Percentiles rank a stretch among this genome's conserved stretches.
phyloP scores from a whole-genome alignment of 2,329 filamentous ascomycete species.

The Aspergillus sp. region DNA sequence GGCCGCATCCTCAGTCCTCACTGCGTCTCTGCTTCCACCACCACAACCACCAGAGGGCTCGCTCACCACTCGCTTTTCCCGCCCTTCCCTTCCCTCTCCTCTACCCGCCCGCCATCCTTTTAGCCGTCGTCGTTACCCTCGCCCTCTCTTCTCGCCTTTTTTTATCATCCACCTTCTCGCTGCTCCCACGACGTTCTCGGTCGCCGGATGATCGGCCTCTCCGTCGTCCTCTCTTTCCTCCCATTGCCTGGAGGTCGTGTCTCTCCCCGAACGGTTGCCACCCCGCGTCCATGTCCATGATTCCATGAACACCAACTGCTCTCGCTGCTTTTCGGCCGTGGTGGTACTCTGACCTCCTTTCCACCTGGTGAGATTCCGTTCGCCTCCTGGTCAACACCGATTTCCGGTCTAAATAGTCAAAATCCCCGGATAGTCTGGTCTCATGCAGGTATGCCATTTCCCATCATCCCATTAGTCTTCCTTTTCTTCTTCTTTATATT shows the following conservation, averaged over 20 bases:
- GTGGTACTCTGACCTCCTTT: conserved; percentile 39
- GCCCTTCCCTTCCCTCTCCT: conserved; percentile 1
- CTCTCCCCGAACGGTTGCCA: conserved; percentile 23
- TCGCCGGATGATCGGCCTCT: conserved; percentile 25
- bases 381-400: conserved; percentile 27
- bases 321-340: conserved; percentile 31
- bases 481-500: conserved; percentile 2
- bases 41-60: neutral
- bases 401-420: conserved; percentile 22
- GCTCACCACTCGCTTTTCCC: neutral
- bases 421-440: conserved; percentile 31
- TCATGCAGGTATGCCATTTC: conserved; percentile 39
- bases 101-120: conserved; percentile 1
- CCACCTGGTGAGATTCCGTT: conserved; percentile 24
- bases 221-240: conserved; percentile 17
- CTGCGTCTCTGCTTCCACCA: conserved; percentile 7
- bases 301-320: conserved; percentile 29
- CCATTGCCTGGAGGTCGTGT: conserved; percentile 22
- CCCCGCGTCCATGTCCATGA: conserved; percentile 41
- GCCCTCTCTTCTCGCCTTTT: neutral
- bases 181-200: conserved; percentile 5
- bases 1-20: conserved; percentile 5
- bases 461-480: conserved; percentile 3
- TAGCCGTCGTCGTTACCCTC: conserved; percentile 6
- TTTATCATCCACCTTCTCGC: neutral